Evolutionary conservation across 163 green algal genomes (phyloP), one percentile per base, ranked within the genome.

Genomic region (Prototheca wickerhamii): DNA sequence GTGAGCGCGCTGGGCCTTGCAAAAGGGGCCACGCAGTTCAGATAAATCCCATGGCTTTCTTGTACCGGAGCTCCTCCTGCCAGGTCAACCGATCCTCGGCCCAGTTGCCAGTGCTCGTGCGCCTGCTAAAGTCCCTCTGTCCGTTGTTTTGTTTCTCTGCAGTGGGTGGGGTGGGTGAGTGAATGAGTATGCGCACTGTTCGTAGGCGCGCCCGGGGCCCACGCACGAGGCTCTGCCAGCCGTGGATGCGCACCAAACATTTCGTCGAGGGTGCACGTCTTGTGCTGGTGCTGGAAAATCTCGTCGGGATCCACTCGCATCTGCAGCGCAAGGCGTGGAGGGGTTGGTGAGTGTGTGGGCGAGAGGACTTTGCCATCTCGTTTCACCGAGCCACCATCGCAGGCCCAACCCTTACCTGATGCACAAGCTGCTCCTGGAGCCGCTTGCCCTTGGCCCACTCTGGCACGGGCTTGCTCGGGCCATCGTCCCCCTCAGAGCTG

Each of bases 71-170:
- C 58, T 91, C 84, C 66, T 92, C 85, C 62, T 87, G 78, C 80
- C 82, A 91, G 0, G 84, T 90, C 26, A 90, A 71, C 15, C 82
- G 67, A 73, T 92, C 86, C 28, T 77, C 72, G 25, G 83, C 79
- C 86, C 86, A 94, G 64, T 87, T 83, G 42, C 80, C 84, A 56
- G 80, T 94, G 79, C 79, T 89, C 60, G 69, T 79, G 20, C 86
- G 82, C 61, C 82, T 67, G 18, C 52, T 67, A 49, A 82, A 72
- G 65, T 91, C 79, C 50, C 68, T 65, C 58, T 77, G 70, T 8
- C 26, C 67, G 66, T 50, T 59, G 31, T 70, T 76, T 59, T 15
- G 53, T 52, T 4, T 60, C 28, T 51, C 56, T 58, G 4, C 18
- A n/a, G 15, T 10, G 37, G 37, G 10, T 15, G 37, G 37, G 37